These are phyloP conservation scores for Kwoniella mangroviensis DNA, from an alignment of 768 basidiomycete genomes.

Conservation along the genomic window DNA sequence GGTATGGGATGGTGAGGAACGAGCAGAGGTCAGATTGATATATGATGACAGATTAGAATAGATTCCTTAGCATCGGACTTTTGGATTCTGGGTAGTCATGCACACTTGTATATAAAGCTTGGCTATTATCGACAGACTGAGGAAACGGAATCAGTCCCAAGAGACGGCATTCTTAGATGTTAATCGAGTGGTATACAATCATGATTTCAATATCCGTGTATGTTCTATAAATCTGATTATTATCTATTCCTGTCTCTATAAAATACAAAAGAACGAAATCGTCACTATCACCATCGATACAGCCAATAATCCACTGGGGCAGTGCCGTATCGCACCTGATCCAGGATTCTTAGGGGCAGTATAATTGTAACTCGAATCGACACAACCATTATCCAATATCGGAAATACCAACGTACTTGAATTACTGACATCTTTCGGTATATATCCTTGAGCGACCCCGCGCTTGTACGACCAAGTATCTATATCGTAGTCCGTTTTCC, in stretches of 20 bases:
- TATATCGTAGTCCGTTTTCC: slow-evolving; percentile 52
- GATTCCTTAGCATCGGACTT: not conserved
- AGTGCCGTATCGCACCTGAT: slow-evolving; percentile 1
- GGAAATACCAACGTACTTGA: slow-evolving; percentile 48
- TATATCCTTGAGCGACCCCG: slow-evolving; percentile 48
- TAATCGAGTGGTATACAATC: not conserved
- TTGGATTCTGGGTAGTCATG: not conserved
- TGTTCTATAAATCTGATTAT: not conserved
- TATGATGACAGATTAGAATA: slow-evolving; percentile 39
- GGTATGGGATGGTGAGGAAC: slow-evolving; percentile 31
- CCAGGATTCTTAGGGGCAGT: slow-evolving; percentile 44
- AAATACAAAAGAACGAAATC: not conserved
- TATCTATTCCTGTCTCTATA: not conserved
- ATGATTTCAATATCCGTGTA: slow-evolving; percentile 1
- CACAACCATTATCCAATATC: slow-evolving; percentile 47
- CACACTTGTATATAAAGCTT: slow-evolving; percentile 6
- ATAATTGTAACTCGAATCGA: slow-evolving; percentile 50
- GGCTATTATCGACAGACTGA: too few relatives aligned
- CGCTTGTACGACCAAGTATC: slow-evolving; percentile 54
- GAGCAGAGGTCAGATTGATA: slow-evolving; percentile 27
- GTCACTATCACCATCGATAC: not conserved
- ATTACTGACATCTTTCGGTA: slow-evolving; percentile 53
- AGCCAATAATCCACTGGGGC: not conserved
- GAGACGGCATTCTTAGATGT: too few relatives aligned
- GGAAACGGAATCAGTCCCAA: too few relatives aligned